Percentiles rank a stretch among this genome's conserved stretches.
Evolutionary conservation across 306 rosid species (phyloP).

Genomic region (Betula pendula): DNA sequence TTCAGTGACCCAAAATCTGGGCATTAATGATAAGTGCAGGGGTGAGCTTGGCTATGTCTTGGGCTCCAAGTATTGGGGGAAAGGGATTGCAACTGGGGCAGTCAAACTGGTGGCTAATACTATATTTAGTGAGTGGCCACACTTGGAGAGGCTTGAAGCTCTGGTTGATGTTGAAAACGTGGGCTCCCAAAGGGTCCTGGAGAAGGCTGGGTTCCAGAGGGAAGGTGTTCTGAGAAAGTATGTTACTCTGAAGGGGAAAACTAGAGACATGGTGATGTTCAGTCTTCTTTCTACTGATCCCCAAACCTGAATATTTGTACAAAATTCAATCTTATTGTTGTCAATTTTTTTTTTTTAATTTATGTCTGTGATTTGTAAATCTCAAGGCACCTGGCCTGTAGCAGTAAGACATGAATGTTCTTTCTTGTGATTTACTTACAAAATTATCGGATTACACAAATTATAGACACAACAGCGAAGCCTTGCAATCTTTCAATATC

Average conservation of each 20-base stretch:
- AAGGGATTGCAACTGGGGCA: constrained; percentile 46
- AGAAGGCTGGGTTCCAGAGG: constrained; percentile 48
- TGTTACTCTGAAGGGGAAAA: constrained; percentile 47
- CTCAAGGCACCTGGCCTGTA: background rate
- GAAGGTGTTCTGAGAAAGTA: constrained; percentile 50
- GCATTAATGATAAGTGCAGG: constrained; percentile 34
- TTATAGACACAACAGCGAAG: too few relatives aligned
- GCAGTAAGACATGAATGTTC: too few relatives aligned
- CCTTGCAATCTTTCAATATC: too few relatives aligned
- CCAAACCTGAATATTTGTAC: background rate
- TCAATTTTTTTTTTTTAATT: background rate
- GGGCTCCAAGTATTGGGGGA: constrained; percentile 50
- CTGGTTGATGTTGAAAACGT: constrained; percentile 48
- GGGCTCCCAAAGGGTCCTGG: constrained; percentile 54
- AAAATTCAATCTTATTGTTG: background rate
- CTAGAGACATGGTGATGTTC: constrained; percentile 32
- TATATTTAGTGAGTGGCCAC: constrained; percentile 37
- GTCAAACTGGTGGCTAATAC: constrained; percentile 30
- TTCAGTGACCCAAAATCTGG: constrained; percentile 30
- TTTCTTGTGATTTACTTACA: too few relatives aligned
- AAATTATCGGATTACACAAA: too few relatives aligned
- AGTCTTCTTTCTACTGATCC: constrained; percentile 35
- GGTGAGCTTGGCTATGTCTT: constrained; percentile 48
- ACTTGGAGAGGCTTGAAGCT: constrained; percentile 48
- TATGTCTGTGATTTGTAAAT: background rate